phyloP scores from a whole-genome alignment of 1,284 basidiomycete genomes.

The Ceratobasidium sp. region DNA sequence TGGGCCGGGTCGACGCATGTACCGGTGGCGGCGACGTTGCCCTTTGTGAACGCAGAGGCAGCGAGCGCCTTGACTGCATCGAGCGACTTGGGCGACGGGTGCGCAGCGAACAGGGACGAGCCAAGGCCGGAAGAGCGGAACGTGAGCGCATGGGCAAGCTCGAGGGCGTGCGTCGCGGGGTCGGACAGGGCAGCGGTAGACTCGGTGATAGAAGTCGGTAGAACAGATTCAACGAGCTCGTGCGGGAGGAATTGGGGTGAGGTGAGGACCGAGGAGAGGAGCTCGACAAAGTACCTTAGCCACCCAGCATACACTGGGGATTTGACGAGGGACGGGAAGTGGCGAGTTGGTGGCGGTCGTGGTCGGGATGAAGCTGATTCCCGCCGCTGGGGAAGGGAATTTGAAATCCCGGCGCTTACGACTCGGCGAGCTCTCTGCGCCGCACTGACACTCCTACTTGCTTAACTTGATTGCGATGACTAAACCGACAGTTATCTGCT shows the following conservation, averaged over 20 bases:
- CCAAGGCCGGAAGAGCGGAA: constrained; percentile 89
- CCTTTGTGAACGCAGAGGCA: constrained; percentile 73
- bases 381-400: too few relatives aligned
- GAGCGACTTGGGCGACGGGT: too few relatives aligned
- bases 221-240: constrained; percentile 88
- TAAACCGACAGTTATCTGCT: too few relatives aligned
- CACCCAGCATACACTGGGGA: too few relatives aligned
- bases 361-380: too few relatives aligned
- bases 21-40: constrained; percentile 86
- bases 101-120: constrained; percentile 85
- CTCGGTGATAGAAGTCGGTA: constrained; percentile 79
- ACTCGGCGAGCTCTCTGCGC: too few relatives aligned
- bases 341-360: neutral
- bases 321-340: too few relatives aligned
- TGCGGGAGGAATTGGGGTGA: constrained; percentile 86
- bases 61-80: constrained; percentile 80
- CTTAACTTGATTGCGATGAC: too few relatives aligned
- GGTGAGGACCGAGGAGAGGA: constrained; percentile 84
- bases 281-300: constrained; percentile 82
- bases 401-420: too few relatives aligned
- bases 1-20: constrained; percentile 81
- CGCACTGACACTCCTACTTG: too few relatives aligned
- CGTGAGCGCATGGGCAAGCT: constrained; percentile 86
- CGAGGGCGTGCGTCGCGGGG: too few relatives aligned
- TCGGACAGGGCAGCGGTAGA: constrained; percentile 71